phyloP scores from a whole-genome alignment of 2,329 filamentous ascomycete species.

The Exophiala alcalophila region DNA sequence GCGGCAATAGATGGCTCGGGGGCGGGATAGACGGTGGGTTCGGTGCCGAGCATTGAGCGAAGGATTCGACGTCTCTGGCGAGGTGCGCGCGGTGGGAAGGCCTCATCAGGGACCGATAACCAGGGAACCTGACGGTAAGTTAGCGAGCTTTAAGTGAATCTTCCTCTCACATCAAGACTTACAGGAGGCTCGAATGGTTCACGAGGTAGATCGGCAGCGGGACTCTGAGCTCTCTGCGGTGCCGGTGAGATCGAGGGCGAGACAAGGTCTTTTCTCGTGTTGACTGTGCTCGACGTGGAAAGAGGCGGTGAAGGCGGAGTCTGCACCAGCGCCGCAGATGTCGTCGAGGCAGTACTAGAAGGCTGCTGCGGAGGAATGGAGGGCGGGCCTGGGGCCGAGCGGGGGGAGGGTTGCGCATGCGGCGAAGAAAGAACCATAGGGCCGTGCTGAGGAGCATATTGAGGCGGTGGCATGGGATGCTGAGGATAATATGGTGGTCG shows the following conservation, averaged over 20 bases:
- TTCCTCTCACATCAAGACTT: conserved; percentile 29
- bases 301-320: conserved; percentile 29
- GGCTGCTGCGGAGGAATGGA: conserved; percentile 29
- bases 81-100: conserved; percentile 54
- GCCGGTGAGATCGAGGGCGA: conserved; percentile 32
- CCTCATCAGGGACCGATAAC: conserved; percentile 55
- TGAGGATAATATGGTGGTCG: conserved; percentile 43
- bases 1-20: conserved; percentile 39
- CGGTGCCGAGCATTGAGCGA: conserved; percentile 35
- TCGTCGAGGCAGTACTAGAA: conserved; percentile 33
- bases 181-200: conserved; percentile 52
- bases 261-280: conserved; percentile 27
- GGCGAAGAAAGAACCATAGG: conserved; percentile 24
- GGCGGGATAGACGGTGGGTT: conserved; percentile 51
- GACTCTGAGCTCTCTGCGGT: conserved; percentile 34
- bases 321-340: conserved; percentile 40
- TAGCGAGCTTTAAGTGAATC: too few relatives aligned
- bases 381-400: conserved; percentile 17
- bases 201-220: conserved; percentile 22
- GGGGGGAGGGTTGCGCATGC: conserved; percentile 28
- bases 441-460: conserved; percentile 36
- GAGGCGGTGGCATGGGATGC: conserved; percentile 42
- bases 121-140: conserved; percentile 52
- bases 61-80: conserved; percentile 45
- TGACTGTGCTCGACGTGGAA: conserved; percentile 28